Percentiles rank a stretch among this genome's conserved stretches.
Evolutionary conservation across 106 monocot genomes (phyloP).

Genomic region (Iris macrosiphon): DNA sequence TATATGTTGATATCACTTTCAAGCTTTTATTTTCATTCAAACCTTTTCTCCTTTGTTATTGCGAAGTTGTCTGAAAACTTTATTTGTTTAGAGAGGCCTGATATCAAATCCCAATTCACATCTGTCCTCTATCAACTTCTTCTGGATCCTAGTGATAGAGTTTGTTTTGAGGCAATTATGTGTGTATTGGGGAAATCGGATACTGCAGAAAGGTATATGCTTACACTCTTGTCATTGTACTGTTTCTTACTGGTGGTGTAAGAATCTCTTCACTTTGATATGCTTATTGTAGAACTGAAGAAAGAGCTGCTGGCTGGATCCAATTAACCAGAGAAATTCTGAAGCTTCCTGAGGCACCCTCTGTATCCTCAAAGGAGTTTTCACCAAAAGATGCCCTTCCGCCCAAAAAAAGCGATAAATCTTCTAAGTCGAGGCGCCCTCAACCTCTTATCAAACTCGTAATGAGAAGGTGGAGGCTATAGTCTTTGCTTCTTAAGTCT

Average conservation of each 20-base stretch:
- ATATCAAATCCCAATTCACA: slow-evolving; percentile 78
- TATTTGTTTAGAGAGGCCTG: slow-evolving; percentile 68
- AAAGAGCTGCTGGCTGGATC: slow-evolving; percentile 96
- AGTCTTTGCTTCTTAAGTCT: background rate
- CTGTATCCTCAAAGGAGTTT: slow-evolving; percentile 61
- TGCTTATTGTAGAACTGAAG: slow-evolving; percentile 66
- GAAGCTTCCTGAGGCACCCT: slow-evolving; percentile 89
- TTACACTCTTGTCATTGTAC: background rate
- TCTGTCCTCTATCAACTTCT: slow-evolving; percentile 93
- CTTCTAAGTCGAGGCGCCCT: slow-evolving; percentile 69
- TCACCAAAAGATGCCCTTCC: slow-evolving; percentile 48
- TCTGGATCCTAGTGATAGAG: slow-evolving; percentile 94
- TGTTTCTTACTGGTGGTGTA: too few relatives aligned
- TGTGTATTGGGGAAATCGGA: slow-evolving; percentile 97
- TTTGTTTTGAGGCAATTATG: slow-evolving; percentile 94
- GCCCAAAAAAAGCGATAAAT: slow-evolving; percentile 57
- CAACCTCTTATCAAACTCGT: slow-evolving; percentile 93
- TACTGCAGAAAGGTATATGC: slow-evolving; percentile 67
- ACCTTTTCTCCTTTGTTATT: background rate
- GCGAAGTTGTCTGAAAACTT: background rate
- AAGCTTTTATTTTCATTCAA: background rate
- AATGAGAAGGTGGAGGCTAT: background rate
- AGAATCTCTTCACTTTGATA: background rate
- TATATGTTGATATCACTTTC: background rate
- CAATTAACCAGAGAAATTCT: slow-evolving; percentile 88